Base-by-base conservation (phyloP, 2,329 filamentous ascomycete species). In the Zopfia rhizophila region DNA sequence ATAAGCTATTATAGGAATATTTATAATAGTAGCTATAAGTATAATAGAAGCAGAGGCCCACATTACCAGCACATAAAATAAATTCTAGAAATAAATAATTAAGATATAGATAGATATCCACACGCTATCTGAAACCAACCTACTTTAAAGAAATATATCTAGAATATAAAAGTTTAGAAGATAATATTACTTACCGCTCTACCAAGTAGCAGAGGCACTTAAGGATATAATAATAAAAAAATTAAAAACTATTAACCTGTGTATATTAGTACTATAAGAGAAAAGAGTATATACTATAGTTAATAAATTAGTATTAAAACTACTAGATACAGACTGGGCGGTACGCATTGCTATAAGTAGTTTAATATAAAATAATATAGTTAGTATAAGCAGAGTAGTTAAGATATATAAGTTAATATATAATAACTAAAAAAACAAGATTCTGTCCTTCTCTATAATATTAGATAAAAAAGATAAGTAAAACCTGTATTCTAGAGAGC, bases 1-100 rank as follows among this genome's bases (percentile, higher is more conserved):
- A 38, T 38, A 28, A 43, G 45, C 45, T 14, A 48, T 48, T 14
- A 39, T 48, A 30, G 45, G 45, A 14, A 48, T 39, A 28, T 48
- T 48, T 14, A 4, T 28, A 14, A 48, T 39, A 18, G 45, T 48
- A 18, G 45, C 45, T 7, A 48, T 39, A 14, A 33, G 28, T 25
- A 39, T 48, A 17, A 39, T 35, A 39, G 42, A 51, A 30, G 48
- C 48, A 39, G 48, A 51, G 32, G 48, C 42, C 22, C 48, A 51
- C 42, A 51, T 51, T 24, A 31, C 33, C 5, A 51, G 48, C 38
- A 38, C 48, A 31, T 38, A 46, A 35, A 28, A 51, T 31, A 31
- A 38, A 22, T 43, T 51, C 48, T 46, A 21, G 48, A 51, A 46
- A 35, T 38, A 29, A 31, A 42, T 42, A 43, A 35, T 46, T 24